A percentile compares a stretch with the other conserved stretches of the same genome.
phyloP scores from a whole-genome alignment of 441 rosid genomes.

The Gossypium aridum region DNA sequence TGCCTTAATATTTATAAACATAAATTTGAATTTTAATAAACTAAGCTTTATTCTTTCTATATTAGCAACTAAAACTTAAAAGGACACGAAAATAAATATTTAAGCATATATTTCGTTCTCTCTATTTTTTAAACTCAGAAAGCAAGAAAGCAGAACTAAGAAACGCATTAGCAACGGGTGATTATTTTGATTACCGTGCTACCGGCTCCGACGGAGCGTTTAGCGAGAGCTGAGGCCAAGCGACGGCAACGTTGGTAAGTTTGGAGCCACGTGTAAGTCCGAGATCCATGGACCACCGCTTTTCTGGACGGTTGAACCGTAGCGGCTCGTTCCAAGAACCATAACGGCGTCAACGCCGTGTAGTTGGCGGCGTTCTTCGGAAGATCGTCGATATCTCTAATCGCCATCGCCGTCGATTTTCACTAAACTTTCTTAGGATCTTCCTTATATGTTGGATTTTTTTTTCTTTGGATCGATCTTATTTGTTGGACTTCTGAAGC shows the following conservation, averaged over 20 bases:
- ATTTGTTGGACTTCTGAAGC: conserved; percentile 16
- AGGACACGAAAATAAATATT: not conserved
- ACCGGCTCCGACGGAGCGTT: conserved; percentile 53
- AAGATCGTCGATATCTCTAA: conserved; percentile 70
- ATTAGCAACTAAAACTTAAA: not conserved
- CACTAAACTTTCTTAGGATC: not conserved
- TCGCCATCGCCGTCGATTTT: conserved; percentile 16
- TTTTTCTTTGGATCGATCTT: conserved; percentile 19
- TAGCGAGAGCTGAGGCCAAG: conserved; percentile 71
- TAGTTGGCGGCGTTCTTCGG: conserved; percentile 72
- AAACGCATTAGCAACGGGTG: not conserved
- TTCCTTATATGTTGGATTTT: too few species aligned
- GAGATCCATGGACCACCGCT: conserved; percentile 63
- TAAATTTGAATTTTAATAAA: not conserved
- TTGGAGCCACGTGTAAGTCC: conserved; percentile 65
- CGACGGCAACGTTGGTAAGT: conserved; percentile 76
- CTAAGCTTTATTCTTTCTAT: not conserved
- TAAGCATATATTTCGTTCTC: not conserved
- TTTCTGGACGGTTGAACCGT: conserved; percentile 55
- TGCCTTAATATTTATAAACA: not conserved
- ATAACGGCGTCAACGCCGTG: conserved; percentile 74
- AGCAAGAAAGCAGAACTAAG: not conserved
- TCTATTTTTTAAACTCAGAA: not conserved
- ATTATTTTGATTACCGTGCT: conserved; percentile 63
- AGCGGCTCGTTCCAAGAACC: conserved; percentile 89